Conservation (phyloP, 2,329 filamentous ascomycete genomes). For the Botrytis byssoidea region DNA sequence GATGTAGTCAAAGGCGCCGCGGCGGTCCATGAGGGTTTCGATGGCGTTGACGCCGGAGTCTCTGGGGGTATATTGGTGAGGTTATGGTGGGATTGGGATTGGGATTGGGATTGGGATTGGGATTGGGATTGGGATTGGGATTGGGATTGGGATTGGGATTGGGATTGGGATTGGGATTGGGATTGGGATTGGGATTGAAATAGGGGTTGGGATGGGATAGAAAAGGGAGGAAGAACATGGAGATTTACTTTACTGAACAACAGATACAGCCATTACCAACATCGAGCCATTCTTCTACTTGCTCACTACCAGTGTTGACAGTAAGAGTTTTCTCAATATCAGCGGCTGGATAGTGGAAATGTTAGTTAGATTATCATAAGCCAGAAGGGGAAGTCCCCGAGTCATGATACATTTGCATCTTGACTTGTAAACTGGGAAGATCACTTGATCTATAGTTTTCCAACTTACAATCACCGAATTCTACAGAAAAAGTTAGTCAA, state of each 20-base stretch:
- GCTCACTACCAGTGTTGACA: constrained; percentile 77
- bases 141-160: background rate
- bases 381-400: background rate
- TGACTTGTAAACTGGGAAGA: background rate
- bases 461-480: constrained; percentile 75
- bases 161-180: background rate
- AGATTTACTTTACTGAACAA: constrained; percentile 82
- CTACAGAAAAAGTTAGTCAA: constrained; percentile 44
- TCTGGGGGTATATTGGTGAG: constrained; percentile 45
- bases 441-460: constrained; percentile 10
- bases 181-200: background rate
- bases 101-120: background rate
- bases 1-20: constrained; percentile 95
- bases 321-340: constrained; percentile 97
- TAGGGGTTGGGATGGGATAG: background rate
- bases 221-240: background rate
- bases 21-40: constrained; percentile 91
- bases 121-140: background rate
- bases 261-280: constrained; percentile 97
- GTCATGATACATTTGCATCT: background rate
- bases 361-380: background rate
- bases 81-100: too few relatives aligned
- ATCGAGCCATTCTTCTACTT: constrained; percentile 92
- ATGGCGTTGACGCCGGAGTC: constrained; percentile 93
- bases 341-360: constrained; percentile 51